Evolutionary conservation across 106 monocot genomes (phyloP).

Genomic region (Gastrodia elata): DNA sequence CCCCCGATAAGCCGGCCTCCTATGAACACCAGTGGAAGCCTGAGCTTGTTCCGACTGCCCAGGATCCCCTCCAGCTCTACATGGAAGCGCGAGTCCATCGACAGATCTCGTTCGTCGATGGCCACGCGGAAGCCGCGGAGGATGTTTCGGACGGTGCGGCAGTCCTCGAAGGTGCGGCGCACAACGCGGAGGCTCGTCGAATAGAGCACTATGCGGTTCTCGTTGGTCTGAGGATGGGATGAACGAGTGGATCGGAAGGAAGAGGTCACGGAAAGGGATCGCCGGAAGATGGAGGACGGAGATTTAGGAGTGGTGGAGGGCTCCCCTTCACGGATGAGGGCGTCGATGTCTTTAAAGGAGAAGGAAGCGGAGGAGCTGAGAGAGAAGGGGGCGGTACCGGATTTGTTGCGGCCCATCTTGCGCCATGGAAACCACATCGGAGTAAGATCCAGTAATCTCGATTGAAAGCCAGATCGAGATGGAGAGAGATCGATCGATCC

Average conservation of each 20-base stretch:
- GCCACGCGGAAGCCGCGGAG: conserved; percentile 12
- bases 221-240: neutral
- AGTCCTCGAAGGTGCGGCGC: conserved; percentile 16
- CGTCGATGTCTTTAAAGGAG: conserved; percentile 12
- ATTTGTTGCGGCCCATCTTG: neutral
- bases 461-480: conserved; percentile 1
- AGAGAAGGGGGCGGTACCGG: neutral
- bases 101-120: conserved; percentile 10
- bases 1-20: conserved; percentile 7
- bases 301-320: neutral
- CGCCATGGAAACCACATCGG: conserved; percentile 4
- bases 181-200: conserved; percentile 11
- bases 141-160: conserved; percentile 7
- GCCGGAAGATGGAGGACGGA: conserved; percentile 10
- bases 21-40: conserved; percentile 4
- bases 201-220: conserved; percentile 6
- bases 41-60: neutral
- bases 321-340: neutral
- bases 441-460: neutral
- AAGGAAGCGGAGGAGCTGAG: neutral
- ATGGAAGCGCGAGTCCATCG: conserved; percentile 6
- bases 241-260: conserved; percentile 11
- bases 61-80: conserved; percentile 6
- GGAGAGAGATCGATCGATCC: neutral
- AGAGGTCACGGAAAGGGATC: conserved; percentile 8